Conservation (phyloP, 140 eudicot genomes). For the Senecio squalidus region DNA sequence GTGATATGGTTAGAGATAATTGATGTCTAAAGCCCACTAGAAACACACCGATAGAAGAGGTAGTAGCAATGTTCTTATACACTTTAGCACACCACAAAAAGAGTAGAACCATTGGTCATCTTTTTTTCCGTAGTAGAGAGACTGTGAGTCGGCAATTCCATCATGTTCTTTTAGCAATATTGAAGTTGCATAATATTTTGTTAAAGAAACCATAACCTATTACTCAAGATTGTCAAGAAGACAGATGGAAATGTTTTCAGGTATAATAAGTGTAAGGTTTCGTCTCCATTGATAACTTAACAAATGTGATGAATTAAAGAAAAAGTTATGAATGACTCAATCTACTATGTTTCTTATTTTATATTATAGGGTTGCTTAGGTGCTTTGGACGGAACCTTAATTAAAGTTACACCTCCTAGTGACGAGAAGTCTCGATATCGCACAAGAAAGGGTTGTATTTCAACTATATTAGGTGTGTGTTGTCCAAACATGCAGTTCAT, state of each 20-base stretch:
- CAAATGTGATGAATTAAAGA: no score
- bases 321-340: constrained; percentile 19
- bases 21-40: not conserved
- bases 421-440: constrained; percentile 16
- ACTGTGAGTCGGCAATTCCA: not conserved
- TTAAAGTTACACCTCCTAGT: constrained; percentile 12
- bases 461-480: constrained; percentile 26
- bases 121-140: not conserved
- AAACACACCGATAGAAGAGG: not conserved
- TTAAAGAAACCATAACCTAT: not conserved
- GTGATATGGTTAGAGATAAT: not conserved
- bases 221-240: not conserved
- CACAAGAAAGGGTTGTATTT: constrained; percentile 24
- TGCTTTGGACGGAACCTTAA: constrained; percentile 22
- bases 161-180: not conserved
- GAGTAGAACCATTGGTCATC: not conserved
- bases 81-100: not conserved
- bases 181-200: not conserved
- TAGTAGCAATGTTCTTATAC: not conserved
- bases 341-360: not conserved
- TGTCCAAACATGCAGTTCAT: constrained; percentile 24
- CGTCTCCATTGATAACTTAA: not conserved
- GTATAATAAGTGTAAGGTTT: not conserved
- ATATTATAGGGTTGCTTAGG: constrained; percentile 19
- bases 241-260: not conserved